phyloP scores from a whole-genome alignment of 139 green algal species.

The Chlamydomonas schloesseri region DNA sequence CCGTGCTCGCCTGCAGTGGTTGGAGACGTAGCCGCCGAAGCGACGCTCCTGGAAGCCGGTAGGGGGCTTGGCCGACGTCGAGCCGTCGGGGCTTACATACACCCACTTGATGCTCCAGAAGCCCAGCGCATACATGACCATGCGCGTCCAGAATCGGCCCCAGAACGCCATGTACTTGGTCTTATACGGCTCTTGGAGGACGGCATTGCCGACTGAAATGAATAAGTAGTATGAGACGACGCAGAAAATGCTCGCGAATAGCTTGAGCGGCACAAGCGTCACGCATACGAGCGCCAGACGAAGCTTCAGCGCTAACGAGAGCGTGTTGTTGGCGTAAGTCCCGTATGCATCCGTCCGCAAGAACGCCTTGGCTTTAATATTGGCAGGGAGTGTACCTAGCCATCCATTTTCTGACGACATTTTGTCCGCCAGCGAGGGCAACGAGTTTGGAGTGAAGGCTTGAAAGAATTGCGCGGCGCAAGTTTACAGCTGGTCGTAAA shows the following conservation, averaged over 20 bases:
- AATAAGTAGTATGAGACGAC: slow-evolving; percentile 67
- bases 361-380: not conserved
- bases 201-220: slow-evolving; percentile 4
- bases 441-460: too few species aligned
- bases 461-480: too few species aligned
- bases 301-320: not conserved
- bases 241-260: slow-evolving; percentile 41
- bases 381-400: not conserved
- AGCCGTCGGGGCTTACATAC: slow-evolving; percentile 29
- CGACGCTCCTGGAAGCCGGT: not conserved
- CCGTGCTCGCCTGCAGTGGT: not conserved
- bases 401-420: not conserved
- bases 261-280: slow-evolving; percentile 46
- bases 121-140: slow-evolving; percentile 79
- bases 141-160: slow-evolving; percentile 68
- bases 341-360: not conserved
- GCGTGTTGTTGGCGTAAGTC: not conserved
- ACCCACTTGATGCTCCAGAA: slow-evolving; percentile 77
- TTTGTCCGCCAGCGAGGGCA: not conserved
- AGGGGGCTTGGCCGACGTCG: not conserved
- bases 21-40: slow-evolving; percentile 24
- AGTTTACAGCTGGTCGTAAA: too few species aligned
- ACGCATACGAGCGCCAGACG: slow-evolving; percentile 59
- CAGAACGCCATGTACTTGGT: slow-evolving; percentile 41
- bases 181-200: slow-evolving; percentile 5